A percentile compares a stretch with the other conserved stretches of the same genome.
phyloP scores from a whole-genome alignment of 2,329 filamentous ascomycete genomes.

The Albifimbria verrucaria region DNA sequence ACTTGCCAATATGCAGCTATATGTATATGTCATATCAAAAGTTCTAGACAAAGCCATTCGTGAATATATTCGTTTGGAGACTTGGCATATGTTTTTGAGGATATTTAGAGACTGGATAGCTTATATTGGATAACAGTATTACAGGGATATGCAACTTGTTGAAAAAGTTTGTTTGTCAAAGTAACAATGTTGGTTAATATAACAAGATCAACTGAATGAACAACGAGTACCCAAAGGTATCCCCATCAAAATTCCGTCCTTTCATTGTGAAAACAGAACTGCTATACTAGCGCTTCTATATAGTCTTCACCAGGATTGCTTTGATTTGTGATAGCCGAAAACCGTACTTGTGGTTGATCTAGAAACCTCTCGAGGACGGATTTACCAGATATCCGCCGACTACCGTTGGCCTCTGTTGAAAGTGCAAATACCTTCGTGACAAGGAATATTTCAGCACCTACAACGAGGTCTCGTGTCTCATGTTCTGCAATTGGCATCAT shows the following conservation, averaged over 20 bases:
- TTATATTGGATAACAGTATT: neutral
- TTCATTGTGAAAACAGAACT: neutral
- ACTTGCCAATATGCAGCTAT: too few species aligned
- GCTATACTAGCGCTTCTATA: neutral
- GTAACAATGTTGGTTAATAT: neutral
- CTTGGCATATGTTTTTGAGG: neutral
- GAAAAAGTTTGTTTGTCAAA: neutral
- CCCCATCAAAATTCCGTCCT: neutral
- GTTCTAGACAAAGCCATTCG: too few species aligned
- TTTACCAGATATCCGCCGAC: neutral
- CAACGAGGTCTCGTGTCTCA: neutral
- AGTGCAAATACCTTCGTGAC: neutral
- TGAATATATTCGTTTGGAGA: too few species aligned
- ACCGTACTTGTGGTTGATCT: neutral
- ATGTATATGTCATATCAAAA: too few species aligned
- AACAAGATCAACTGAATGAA: neutral
- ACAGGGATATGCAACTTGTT: neutral
- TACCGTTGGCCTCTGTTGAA: neutral
- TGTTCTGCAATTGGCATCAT: neutral
- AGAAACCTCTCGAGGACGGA: neutral
- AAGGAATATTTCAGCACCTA: neutral
- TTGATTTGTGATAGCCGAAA: neutral
- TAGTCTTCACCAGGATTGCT: neutral
- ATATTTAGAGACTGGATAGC: neutral
- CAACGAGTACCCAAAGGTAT: neutral